Evolutionary conservation across 2,329 filamentous ascomycete species (phyloP).

Genomic region (Monosporascus sp.): DNA sequence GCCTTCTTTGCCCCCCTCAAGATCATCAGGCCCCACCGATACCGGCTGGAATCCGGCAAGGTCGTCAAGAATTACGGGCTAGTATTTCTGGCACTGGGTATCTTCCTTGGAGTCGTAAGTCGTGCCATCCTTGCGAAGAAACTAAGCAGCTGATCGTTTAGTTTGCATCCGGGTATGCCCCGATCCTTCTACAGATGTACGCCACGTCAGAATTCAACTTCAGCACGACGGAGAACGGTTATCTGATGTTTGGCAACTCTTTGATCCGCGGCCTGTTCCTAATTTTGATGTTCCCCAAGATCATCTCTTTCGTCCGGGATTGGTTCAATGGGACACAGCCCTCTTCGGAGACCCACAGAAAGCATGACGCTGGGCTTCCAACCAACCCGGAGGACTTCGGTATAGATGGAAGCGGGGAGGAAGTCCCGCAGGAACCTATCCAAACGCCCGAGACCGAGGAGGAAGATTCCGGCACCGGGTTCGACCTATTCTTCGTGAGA

Average conservation of each 20-base stretch:
- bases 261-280: constrained; percentile 51
- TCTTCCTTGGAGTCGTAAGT: constrained; percentile 60
- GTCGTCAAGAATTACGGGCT: constrained; percentile 55
- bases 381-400: constrained; percentile 20
- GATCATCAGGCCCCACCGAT: constrained; percentile 54
- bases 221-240: constrained; percentile 50
- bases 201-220: constrained; percentile 52
- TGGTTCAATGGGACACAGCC: constrained; percentile 25
- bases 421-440: constrained; percentile 21
- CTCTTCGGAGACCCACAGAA: constrained; percentile 1
- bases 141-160: constrained; percentile 15
- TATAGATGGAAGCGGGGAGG: constrained; percentile 13
- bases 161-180: constrained; percentile 64
- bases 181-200: constrained; percentile 56
- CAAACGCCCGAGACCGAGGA: constrained; percentile 19
- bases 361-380: constrained; percentile 10
- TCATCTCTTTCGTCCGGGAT: constrained; percentile 43
- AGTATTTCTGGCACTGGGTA: constrained; percentile 58
- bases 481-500: constrained; percentile 64
- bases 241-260: constrained; percentile 52
- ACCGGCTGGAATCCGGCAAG: constrained; percentile 46
- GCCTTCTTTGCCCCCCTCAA: constrained; percentile 60
- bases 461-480: constrained; percentile 31
- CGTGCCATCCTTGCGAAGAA: neutral
- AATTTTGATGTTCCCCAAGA: constrained; percentile 47